Evolutionary conservation across 2,329 filamentous ascomycete species (phyloP), one percentile per base, ranked within the genome.

Genomic region (Beauveria medogensis): DNA sequence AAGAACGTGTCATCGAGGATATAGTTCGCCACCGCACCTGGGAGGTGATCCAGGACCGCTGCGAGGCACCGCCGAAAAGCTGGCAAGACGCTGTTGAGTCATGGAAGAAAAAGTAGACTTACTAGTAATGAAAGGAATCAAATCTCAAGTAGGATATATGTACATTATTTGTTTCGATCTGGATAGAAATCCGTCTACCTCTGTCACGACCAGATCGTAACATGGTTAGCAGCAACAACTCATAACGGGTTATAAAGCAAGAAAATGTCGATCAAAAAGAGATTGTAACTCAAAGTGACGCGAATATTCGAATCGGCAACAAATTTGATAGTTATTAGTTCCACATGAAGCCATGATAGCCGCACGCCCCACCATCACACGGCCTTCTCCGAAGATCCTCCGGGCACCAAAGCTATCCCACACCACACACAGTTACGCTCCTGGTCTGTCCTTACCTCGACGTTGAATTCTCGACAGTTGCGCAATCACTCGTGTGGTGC

Each of bases 21-120:
- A 94, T 95, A 59, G 84, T 99, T 56, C 82, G 94, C 65, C 81
- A 83, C 55, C 83, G 92, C 71, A 95, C 90, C 1, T 97, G 94
- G 93, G 80, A 81, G 0, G 72, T 95, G 28, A 81, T 97, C 3
- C 82, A 80, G 46, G 89, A 92, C 69, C 81, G 91, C 66, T 97
- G 94, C 71, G 83, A 78, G 10, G 82, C 80, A 53, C 75, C 78
- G 44, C 78, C 77, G 2, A 75, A 78, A 47, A 80, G 77, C 18
- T 91, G 87, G 81, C 86, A 92, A 69, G 79, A 82, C 62, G 87
- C 85, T 2, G 70, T 91, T 52, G 80, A 82, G 64, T 74, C 73
- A 43, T 92, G 90, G 89, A 77, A 80, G 14, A 69, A 67, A 52
- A 64, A 65, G 46, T 48, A 54, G 12, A 60, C n/a, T 3, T 16